phyloP scores from a whole-genome alignment of 148 eudicot species.

The Silene conica region DNA sequence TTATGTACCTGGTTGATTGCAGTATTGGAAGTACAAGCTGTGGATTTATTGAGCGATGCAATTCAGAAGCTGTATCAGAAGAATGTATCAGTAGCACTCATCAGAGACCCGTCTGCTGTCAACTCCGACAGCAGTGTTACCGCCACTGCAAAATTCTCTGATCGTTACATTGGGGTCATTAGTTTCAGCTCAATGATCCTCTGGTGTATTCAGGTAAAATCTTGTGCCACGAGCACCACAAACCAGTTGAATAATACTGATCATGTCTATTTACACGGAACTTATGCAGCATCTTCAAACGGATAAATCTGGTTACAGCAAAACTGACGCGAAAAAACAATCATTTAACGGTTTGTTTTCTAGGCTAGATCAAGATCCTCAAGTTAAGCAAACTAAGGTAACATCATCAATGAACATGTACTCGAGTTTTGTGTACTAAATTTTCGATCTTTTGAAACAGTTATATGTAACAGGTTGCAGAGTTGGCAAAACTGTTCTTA shows the following conservation, averaged over 20 bases:
- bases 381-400: slow-evolving; percentile 37
- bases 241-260: background rate
- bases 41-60: slow-evolving; percentile 28
- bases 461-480: slow-evolving; percentile 30
- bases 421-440: background rate
- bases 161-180: slow-evolving; percentile 34
- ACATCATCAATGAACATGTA: background rate
- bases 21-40: slow-evolving; percentile 33
- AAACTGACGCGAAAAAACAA: background rate
- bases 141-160: slow-evolving; percentile 15
- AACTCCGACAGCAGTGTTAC: slow-evolving; percentile 2
- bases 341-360: slow-evolving; percentile 29
- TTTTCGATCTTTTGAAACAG: background rate
- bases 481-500: slow-evolving; percentile 42
- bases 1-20: background rate
- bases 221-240: too few species aligned
- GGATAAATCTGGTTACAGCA: background rate
- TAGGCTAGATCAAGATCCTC: slow-evolving; percentile 32
- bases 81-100: slow-evolving; percentile 36
- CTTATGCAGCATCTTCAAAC: background rate
- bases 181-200: slow-evolving; percentile 36
- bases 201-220: slow-evolving; percentile 45
- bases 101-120: slow-evolving; percentile 19
- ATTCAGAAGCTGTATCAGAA: slow-evolving; percentile 31
- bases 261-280: background rate